Base-by-base conservation (phyloP, 352 stramenopile species). In the Phytophthora rubi region DNA sequence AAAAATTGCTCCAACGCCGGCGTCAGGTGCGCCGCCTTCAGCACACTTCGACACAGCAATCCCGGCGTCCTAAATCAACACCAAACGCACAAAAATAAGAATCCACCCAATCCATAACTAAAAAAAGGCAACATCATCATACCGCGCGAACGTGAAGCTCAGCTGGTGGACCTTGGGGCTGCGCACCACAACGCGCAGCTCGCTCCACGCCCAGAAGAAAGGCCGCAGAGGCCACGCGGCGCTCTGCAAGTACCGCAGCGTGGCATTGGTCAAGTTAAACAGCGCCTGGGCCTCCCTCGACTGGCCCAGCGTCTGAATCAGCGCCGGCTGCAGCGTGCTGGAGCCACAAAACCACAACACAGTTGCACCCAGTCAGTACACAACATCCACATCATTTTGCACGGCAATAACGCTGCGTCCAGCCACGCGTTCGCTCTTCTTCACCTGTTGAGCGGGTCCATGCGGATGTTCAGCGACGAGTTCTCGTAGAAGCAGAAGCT, bases 401-500 rank as follows among this genome's bases (percentile, higher is more conserved):
- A 26, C 13, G 4, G 30, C 37, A 33, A n/a, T 39, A 45, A 21
- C 58, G 33, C 42, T 23, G 21, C 35, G n/a, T 7, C 10, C 35
- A 44, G 35, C 35, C 35, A 42, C 10, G 10, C 35, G 15, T 42
- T 16, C 35, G 15, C 35, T 13, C 35, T 16, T 30, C 26, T n/a
- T 44, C 35, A 89, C 84, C 81, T 96, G 70, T 92, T 87, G 47
- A 94, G 70, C 9, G 83, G 68, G 52, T 96, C 88, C 58, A 94
- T 65, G 3, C 86, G 85, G 28, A 93, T 77, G 23, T 80, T 82
- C 26, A 96, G 79, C 59, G 86, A 90, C 15, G 88, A 75, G 53
- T 93, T 93, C 33, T 90, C 82, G 23, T 78, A 83, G 62, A 96
- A 96, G 59, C 88, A 92, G 58, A 91, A 93, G 26, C 82, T 91